These are phyloP conservation scores for Rickenella mellea DNA, from an alignment of 768 basidiomycete species.

Conservation along the genomic window DNA sequence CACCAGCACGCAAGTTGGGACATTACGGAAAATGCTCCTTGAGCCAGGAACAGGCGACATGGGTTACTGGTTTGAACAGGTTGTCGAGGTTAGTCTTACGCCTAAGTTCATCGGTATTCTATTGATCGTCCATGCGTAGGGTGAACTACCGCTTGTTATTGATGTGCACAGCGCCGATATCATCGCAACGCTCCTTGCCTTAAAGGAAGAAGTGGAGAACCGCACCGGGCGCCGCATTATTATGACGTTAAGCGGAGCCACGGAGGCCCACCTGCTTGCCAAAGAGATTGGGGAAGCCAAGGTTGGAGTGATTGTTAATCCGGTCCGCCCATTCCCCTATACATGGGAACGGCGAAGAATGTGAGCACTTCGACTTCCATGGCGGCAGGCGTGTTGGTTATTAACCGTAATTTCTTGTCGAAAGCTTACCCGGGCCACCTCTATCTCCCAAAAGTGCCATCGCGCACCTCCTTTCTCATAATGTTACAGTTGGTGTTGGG, in stretches of 20 bases:
- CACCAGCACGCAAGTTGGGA: constrained; percentile 55
- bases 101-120: not conserved
- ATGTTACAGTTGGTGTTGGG: constrained; percentile 58
- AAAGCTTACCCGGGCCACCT: constrained; percentile 63
- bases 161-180: constrained; percentile 28
- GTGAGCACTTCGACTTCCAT: constrained; percentile 1
- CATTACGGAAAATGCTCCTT: constrained; percentile 39
- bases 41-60: constrained; percentile 16
- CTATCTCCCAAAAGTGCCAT: constrained; percentile 46
- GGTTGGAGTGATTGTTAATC: constrained; percentile 30
- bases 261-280: constrained; percentile 27
- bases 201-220: constrained; percentile 24
- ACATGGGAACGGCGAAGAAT: constrained; percentile 25
- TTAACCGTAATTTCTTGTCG: not conserved
- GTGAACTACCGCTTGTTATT: constrained; percentile 27
- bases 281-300: constrained; percentile 25
- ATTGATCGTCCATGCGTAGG: constrained; percentile 10
- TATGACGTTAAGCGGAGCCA: constrained; percentile 15
- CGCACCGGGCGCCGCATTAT: constrained; percentile 9
- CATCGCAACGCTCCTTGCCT: constrained; percentile 27
- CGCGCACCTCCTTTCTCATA: constrained; percentile 41
- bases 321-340: constrained; percentile 25
- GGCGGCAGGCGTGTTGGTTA: not conserved
- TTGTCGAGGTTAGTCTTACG: constrained; percentile 8
- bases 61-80: constrained; percentile 23